These are phyloP conservation scores for Lonicera japonica DNA, from an alignment of 129 eudicot genomes.

Conservation along the genomic window DNA sequence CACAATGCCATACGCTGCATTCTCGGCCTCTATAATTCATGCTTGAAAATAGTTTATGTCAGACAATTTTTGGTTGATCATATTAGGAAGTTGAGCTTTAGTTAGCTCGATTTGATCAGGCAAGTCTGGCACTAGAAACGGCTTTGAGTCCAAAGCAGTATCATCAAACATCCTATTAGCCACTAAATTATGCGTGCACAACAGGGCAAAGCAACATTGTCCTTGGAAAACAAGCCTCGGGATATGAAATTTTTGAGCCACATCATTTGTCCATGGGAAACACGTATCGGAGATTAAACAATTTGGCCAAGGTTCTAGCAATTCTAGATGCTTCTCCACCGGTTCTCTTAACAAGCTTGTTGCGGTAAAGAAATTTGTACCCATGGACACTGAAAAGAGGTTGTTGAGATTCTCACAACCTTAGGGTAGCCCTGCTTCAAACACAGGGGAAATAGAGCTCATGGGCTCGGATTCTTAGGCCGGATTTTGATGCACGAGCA, in stretches of 20 bases:
- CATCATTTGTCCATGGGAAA: constrained; percentile 34
- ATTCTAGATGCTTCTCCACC: constrained; percentile 15
- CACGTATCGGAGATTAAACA: constrained; percentile 38
- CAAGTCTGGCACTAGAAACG: constrained; percentile 48
- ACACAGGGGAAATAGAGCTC: constrained; percentile 22
- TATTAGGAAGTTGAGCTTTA: constrained; percentile 24
- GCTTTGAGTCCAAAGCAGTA: constrained; percentile 24
- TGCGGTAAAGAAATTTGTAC: no score
- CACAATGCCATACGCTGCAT: no score
- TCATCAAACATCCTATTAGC: constrained; percentile 10
- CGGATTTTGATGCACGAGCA: constrained; percentile 20
- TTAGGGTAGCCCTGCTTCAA: no score
- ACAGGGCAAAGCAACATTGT: constrained; percentile 45
- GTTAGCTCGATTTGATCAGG: constrained; percentile 54
- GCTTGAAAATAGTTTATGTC: neutral
- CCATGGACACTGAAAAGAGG: no score
- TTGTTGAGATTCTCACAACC: no score
- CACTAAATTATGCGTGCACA: constrained; percentile 32
- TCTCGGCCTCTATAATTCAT: no score
- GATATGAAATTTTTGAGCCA: constrained; percentile 30
- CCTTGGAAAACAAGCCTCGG: constrained; percentile 48
- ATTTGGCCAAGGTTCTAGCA: constrained; percentile 27
- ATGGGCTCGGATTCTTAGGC: constrained; percentile 16
- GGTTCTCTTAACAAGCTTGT: no score
- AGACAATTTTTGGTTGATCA: constrained; percentile 9